Base-by-base conservation (phyloP, 331 rosid species). In the Pyrus hybrid region DNA sequence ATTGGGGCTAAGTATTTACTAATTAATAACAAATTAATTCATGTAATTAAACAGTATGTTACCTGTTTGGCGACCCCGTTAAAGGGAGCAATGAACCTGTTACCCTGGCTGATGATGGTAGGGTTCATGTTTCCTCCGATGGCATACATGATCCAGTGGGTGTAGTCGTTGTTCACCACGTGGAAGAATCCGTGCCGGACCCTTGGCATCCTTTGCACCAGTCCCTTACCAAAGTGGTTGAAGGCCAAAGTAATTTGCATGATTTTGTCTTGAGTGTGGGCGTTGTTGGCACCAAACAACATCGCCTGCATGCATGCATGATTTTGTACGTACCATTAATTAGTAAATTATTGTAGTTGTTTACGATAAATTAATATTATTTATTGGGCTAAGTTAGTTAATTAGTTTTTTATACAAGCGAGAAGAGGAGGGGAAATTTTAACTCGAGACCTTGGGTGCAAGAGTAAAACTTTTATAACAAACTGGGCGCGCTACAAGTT, bases 81-180 rank as follows among this genome's bases (percentile, higher is more conserved):
- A 1, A 2, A 0, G 29, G 66, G 35, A 26, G 83, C 96, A 2
- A 87, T 82, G 76, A 89, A 93, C 56, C 96, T 43, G 76, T 91
- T 93, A 33, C 96, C 98, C 77, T 93, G 97, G 68, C 96, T 89
- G 18, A 93, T 82, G 16, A 93, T 79, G 63, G 96, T 93, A 26
- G 98, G 96, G 58, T 83, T 72, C 71, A 54, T 22, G 85, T 87
- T 91, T 13, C 97, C 97, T 8, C 98, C 98, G 18, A 93, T 89
- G 83, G 98, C 98, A n/a, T 93, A 93, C 98, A 89, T 91, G 53
- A 79, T 79, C 97, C 97, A 93, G 13, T 88, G 96, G 49, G 88
- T 88, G 83, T 91, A 93, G 82, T 87, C 97, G 51, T 93, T 93
- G 82, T 93, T 93, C 16, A 93, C 89, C 1, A 82, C 77, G 25